Evolutionary conservation across 2,329 filamentous ascomycete genomes (phyloP).

Genomic region (Paramyrothecium sp.): DNA sequence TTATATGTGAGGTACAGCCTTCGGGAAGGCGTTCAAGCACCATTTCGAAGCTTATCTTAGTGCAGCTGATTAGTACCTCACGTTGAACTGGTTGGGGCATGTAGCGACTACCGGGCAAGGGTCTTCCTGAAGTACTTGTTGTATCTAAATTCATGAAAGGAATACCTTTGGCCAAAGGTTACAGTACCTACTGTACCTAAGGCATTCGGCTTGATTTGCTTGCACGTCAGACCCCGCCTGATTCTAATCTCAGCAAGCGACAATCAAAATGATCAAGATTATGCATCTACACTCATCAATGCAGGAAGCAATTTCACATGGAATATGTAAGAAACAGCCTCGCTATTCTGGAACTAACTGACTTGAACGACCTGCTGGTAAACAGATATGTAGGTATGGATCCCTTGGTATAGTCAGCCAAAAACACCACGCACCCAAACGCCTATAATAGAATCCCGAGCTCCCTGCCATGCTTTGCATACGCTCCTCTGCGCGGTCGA

Average conservation of each 20-base stretch:
- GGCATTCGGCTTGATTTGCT: not conserved
- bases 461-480: not conserved
- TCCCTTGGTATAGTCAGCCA: not conserved
- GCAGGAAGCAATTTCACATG: not conserved
- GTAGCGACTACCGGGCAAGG: too few species aligned
- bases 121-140: too few species aligned
- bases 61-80: too few species aligned
- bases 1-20: too few species aligned
- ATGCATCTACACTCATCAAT: not conserved
- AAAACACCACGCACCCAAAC: not conserved
- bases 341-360: not conserved
- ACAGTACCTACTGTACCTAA: not conserved
- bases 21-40: too few species aligned
- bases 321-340: not conserved
- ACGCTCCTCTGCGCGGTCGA: not conserved
- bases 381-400: not conserved
- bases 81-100: too few species aligned
- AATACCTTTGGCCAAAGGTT: too few species aligned
- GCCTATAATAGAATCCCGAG: not conserved
- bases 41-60: too few species aligned
- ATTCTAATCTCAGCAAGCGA: not conserved
- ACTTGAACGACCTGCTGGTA: not conserved
- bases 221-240: not conserved
- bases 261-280: not conserved
- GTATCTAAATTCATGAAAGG: too few species aligned